phyloP scores from a whole-genome alignment of 2,329 filamentous ascomycete species.

The Fusarium verticillioides region DNA sequence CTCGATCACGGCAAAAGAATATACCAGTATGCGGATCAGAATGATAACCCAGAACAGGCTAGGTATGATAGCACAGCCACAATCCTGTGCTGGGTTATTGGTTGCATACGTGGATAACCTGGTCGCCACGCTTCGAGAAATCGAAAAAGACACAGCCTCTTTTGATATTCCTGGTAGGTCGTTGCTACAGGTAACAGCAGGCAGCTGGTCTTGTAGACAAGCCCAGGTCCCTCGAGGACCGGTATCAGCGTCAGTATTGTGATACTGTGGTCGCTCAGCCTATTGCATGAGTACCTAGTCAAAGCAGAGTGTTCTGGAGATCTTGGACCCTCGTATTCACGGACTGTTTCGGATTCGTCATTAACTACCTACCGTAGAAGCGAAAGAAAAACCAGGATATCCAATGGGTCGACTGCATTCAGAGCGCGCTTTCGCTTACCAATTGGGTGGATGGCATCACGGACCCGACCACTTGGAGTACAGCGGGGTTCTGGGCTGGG shows the following conservation, averaged over 20 bases:
- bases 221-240: not conserved
- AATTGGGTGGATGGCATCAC: constrained; percentile 8
- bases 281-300: not conserved
- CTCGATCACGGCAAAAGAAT: not conserved
- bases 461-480: not conserved
- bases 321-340: not conserved
- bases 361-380: not conserved
- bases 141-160: constrained; percentile 25
- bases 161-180: not conserved
- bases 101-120: constrained; percentile 1
- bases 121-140: constrained; percentile 21
- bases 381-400: constrained; percentile 18
- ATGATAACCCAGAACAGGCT: not conserved
- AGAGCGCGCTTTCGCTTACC: constrained; percentile 6
- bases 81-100: not conserved
- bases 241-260: not conserved
- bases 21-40: not conserved
- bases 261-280: not conserved
- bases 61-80: constrained; percentile 20
- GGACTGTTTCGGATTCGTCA: constrained; percentile 2
- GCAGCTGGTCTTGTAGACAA: constrained; percentile 22
- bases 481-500: constrained; percentile 5
- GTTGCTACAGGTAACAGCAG: constrained; percentile 1
- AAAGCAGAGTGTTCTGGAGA: not conserved
- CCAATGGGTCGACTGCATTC: not conserved